phyloP scores from a whole-genome alignment of 2,329 filamentous ascomycete genomes.

The Neospermospora avenae region DNA sequence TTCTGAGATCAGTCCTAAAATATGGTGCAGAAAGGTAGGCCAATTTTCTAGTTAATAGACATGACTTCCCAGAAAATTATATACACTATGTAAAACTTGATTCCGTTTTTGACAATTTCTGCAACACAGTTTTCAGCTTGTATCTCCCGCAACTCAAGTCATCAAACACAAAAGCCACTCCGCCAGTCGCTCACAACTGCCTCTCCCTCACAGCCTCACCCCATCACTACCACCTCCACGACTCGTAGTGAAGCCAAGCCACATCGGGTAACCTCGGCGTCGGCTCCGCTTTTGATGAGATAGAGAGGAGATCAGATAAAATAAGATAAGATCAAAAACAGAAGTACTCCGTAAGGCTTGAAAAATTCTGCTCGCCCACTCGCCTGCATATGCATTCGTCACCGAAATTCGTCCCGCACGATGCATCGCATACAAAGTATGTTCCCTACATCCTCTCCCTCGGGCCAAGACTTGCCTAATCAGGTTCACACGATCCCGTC shows the following conservation, averaged over 20 bases:
- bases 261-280: not conserved
- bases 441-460: not conserved
- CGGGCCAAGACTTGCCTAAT: not conserved
- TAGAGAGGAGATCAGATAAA: slow-evolving; percentile 1
- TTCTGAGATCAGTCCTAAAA: too few species aligned
- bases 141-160: too few species aligned
- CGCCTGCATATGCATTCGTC: not conserved
- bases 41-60: too few species aligned
- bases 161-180: too few species aligned
- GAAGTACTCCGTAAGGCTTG: too few species aligned
- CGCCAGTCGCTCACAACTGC: not conserved
- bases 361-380: not conserved
- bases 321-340: not conserved
- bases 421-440: too few species aligned
- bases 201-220: not conserved
- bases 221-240: not conserved
- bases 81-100: too few species aligned
- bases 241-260: not conserved
- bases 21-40: too few species aligned
- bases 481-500: not conserved
- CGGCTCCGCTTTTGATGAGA: not conserved
- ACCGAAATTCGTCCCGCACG: not conserved
- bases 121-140: too few species aligned
- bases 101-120: too few species aligned
- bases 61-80: too few species aligned